Evolutionary conservation across 2,329 filamentous ascomycete species (phyloP).

Genomic region (Thermothelomyces thermophilus): DNA sequence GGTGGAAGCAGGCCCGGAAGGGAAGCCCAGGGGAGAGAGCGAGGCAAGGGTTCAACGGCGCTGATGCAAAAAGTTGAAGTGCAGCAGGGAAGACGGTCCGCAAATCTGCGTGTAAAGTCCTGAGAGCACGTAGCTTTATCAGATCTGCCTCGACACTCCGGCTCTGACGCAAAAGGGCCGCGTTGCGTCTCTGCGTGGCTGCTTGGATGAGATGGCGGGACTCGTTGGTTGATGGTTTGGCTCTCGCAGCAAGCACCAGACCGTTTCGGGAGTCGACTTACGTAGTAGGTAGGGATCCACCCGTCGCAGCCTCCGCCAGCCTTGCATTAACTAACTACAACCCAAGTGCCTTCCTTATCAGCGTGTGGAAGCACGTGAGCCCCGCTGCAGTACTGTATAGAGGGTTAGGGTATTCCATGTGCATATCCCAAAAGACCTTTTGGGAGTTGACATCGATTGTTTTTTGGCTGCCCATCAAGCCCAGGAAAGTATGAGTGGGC

Average conservation of each 20-base stretch:
- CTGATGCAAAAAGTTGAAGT: neutral
- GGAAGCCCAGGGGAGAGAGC: neutral
- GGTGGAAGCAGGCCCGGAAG: slow-evolving; percentile 1
- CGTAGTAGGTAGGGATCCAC: slow-evolving; percentile 7
- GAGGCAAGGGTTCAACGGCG: neutral
- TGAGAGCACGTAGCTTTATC: neutral
- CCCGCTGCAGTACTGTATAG: neutral
- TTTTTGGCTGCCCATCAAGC: too few relatives aligned
- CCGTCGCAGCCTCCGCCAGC: slow-evolving; percentile 2
- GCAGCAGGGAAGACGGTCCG: neutral
- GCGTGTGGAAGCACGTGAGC: neutral
- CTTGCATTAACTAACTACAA: too few relatives aligned
- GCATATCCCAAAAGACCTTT: too few relatives aligned
- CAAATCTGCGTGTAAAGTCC: neutral
- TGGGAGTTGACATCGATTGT: too few relatives aligned
- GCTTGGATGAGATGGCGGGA: slow-evolving; percentile 8
- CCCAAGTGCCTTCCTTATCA: too few relatives aligned
- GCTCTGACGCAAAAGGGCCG: neutral
- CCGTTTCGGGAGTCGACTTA: neutral
- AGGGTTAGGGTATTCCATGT: neutral
- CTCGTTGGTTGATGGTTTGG: slow-evolving; percentile 8
- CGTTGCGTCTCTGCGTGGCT: neutral
- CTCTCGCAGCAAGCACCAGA: slow-evolving; percentile 2
- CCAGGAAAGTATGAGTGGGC: too few relatives aligned
- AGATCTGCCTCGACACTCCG: neutral